Evolutionary conservation across 441 rosid species (phyloP), one percentile per base, ranked within the genome.

Genomic region (Gossypium trilobum): DNA sequence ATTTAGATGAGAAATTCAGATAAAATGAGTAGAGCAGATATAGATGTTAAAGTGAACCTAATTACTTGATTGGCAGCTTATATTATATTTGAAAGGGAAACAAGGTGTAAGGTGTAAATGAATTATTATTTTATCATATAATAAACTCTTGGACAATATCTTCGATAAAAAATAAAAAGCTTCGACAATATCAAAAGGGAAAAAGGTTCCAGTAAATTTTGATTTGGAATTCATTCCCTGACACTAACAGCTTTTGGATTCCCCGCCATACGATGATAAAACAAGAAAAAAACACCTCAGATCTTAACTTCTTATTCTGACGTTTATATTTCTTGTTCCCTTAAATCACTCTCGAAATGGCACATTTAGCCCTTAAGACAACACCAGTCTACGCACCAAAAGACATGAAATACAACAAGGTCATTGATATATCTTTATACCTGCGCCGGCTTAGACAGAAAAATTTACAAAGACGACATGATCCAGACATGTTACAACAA

Each of bases 141-240:
- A 14, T 51, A 2, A 16, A 31, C 11, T 68, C 72, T 54, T 70
- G 23, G 77, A 42, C 58, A 74, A 9, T 23, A 74, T 74, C 74
- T 36, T 36, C 10, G 42, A 36, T 36, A 63, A 27, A 36, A 36
- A 36, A 7, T 7, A 36, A 16, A 29, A 2, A 19, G 10, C 42
- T 54, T 78, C 36, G 75, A 42, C 58, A 70, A 13, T 23, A 74
- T 74, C 74, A 70, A 27, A 36, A 36, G 10, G 2, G 10, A 7
- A 16, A 29, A 2, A 19, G 11, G 2, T 6, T 54, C 9, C 72
- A 25, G 17, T 33, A 44, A 17, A 69, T 20, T 20, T 70, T 7
- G 25, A 27, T 78, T 63, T 74, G 75, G 62, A 31, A 68, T 75
- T 71, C 42, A 33, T 33, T 33, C 42, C 66, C 85, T 9, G 5